Evolutionary conservation across 2,329 filamentous ascomycete species (phyloP), one percentile per base, ranked within the genome.

Genomic region (Fusarium newnesense): DNA sequence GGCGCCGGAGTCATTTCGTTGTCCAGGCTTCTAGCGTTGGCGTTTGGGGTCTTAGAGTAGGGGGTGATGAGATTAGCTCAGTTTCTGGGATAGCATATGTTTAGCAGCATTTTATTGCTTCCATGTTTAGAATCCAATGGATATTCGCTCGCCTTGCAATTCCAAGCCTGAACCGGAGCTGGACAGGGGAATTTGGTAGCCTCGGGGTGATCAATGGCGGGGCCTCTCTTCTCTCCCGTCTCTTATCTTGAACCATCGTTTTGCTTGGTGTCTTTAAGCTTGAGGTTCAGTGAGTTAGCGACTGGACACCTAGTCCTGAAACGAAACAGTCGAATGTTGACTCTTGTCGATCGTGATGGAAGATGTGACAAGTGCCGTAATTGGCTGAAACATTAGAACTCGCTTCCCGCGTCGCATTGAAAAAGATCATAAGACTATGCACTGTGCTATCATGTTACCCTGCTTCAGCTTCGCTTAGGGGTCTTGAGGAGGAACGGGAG

Each of bases 1-100:
- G 68, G 69, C 64, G 67, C 67, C 69, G 57, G 69, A 69, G 60
- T 76, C 64, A 70, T 77, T 75, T 75, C 60, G 37, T 67, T 65
- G 47, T 71, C 72, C 58, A 52, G 72, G 53, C 70, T 75, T 75
- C 60, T 70, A 77, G 75, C 76, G 76, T 78, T 70, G 76, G 76
- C 73, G 76, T 77, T 78, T 75, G 54, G 75, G 76, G 76, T 71
- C 53, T 61, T 73, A 66, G 59, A 66, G 53, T 54, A 64, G 58
- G 54, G 34, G 46, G 44, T 53, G 36, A 61, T 40, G 36, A 59
- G 52, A 54, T 56, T 49, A 40, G 58, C 57, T 53, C 40, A 47
- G 50, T 61, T 74, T 67, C 59, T 73, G 64, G 50, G 59, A 74
- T 50, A 52, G 36, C 42, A 60, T 60, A 52, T 43, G 60, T 68